A percentile compares a stretch with the other conserved stretches of the same genome.
These are phyloP conservation scores for Metschnikowia peoriensis DNA, from an alignment of 805 yeast species.

Conservation along the genomic window DNA sequence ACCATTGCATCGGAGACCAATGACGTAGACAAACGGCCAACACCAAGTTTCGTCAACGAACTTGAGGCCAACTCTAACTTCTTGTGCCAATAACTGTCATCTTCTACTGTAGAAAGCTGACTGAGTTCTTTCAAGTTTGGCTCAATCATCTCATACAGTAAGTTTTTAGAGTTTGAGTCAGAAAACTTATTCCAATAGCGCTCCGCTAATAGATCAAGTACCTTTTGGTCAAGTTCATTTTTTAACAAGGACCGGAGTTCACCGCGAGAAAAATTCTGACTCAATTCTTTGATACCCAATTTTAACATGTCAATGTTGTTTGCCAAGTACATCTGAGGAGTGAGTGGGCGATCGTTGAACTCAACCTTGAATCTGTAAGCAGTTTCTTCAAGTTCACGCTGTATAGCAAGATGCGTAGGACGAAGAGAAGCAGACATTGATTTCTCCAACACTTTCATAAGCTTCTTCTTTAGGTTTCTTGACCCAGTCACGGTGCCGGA, in stretches of 20 bases:
- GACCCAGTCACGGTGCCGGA: slow-evolving; percentile 73
- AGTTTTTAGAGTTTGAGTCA: slow-evolving; percentile 14
- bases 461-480: slow-evolving; percentile 66
- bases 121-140: slow-evolving; percentile 57
- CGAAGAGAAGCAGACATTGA: slow-evolving; percentile 87
- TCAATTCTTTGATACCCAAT: slow-evolving; percentile 80
- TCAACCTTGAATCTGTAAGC: slow-evolving; percentile 92
- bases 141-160: slow-evolving; percentile 29
- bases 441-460: slow-evolving; percentile 82
- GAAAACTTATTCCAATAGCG: slow-evolving; percentile 85
- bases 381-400: slow-evolving; percentile 90
- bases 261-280: slow-evolving; percentile 75
- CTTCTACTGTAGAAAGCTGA: slow-evolving; percentile 46
- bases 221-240: slow-evolving; percentile 84
- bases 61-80: slow-evolving; percentile 83
- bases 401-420: slow-evolving; percentile 83
- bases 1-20: slow-evolving; percentile 77
- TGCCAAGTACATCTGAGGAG: slow-evolving; percentile 92
- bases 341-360: slow-evolving; percentile 88
- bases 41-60: slow-evolving; percentile 85
- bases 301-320: slow-evolving; percentile 87
- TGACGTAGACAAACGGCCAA: slow-evolving; percentile 85
- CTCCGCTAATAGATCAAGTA: slow-evolving; percentile 80
- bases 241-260: slow-evolving; percentile 78
- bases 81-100: slow-evolving; percentile 82